Evolutionary conservation across 495 filamentous ascomycete species (phyloP).

Genomic region (Penicillium diatomitis): DNA sequence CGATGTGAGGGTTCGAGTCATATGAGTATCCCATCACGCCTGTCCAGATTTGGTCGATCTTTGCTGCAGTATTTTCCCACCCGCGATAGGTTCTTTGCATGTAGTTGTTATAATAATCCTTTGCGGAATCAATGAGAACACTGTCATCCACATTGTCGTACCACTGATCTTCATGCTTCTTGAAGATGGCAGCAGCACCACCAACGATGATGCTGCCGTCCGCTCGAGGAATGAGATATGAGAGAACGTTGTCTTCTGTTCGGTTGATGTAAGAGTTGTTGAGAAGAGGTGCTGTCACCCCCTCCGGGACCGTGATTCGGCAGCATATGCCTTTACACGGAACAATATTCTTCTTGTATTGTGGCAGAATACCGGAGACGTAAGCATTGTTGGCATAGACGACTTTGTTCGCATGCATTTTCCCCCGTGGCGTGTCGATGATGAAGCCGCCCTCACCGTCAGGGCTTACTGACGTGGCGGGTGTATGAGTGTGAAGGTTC

Average conservation of each 20-base stretch:
- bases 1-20: slow-evolving; percentile 41
- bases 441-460: slow-evolving; percentile 29
- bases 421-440: slow-evolving; percentile 46
- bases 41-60: slow-evolving; percentile 38
- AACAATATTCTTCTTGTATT: slow-evolving; percentile 52
- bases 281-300: slow-evolving; percentile 35
- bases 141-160: slow-evolving; percentile 40
- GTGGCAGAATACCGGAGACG: slow-evolving; percentile 46
- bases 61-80: slow-evolving; percentile 35
- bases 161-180: slow-evolving; percentile 52
- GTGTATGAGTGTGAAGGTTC: slow-evolving; percentile 55
- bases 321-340: slow-evolving; percentile 48
- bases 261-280: slow-evolving; percentile 27
- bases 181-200: slow-evolving; percentile 35
- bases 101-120: slow-evolving; percentile 45
- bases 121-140: slow-evolving; percentile 49
- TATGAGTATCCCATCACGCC: slow-evolving; percentile 39
- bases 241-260: slow-evolving; percentile 16
- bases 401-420: slow-evolving; percentile 43
- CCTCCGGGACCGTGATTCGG: slow-evolving; percentile 55
- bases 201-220: slow-evolving; percentile 69
- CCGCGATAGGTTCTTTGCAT: slow-evolving; percentile 38
- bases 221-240: slow-evolving; percentile 58
- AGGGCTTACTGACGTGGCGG: slow-evolving; percentile 32
- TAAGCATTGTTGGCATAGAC: slow-evolving; percentile 70